These are phyloP conservation scores for Aspergillus indologenus DNA, from an alignment of 495 filamentous ascomycete species.

Conservation along the genomic window DNA sequence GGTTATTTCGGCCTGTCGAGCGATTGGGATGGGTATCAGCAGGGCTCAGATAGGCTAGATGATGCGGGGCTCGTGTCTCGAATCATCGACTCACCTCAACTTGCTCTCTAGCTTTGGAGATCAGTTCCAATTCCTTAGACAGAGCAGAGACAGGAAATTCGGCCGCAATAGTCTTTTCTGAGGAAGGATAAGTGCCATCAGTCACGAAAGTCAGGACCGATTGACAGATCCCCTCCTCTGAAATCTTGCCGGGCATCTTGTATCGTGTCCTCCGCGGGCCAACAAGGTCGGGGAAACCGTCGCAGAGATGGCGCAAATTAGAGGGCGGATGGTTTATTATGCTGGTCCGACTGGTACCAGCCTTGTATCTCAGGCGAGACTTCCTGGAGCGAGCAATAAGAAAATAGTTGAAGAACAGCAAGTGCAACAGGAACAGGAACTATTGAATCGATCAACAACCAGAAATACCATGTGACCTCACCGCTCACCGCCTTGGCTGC, in stretches of 20 bases:
- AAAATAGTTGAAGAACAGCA: no score
- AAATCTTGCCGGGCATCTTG: slow-evolving; percentile 29
- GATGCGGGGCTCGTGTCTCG: slow-evolving; percentile 2
- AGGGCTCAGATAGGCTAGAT: background rate
- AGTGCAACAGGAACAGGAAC: background rate
- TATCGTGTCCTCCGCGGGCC: slow-evolving; percentile 12
- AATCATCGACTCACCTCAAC: slow-evolving; percentile 56
- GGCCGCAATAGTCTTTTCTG: slow-evolving; percentile 64
- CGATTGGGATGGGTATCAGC: slow-evolving; percentile 3
- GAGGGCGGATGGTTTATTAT: background rate
- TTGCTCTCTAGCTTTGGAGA: slow-evolving; percentile 62
- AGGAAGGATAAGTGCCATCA: slow-evolving; percentile 69
- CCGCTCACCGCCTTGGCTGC: slow-evolving; percentile 20
- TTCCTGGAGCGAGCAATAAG: no score
- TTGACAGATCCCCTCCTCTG: slow-evolving; percentile 51
- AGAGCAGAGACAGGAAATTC: slow-evolving; percentile 57
- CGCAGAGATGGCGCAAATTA: background rate
- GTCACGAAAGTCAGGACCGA: slow-evolving; percentile 70
- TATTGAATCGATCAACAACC: background rate
- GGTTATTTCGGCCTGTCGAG: slow-evolving; percentile 64
- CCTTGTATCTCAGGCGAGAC: no score
- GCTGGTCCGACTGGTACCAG: background rate
- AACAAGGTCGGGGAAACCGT: background rate
- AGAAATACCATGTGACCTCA: slow-evolving; percentile 19
- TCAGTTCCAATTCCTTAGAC: slow-evolving; percentile 58